These are phyloP conservation scores for Boletus pseudopeckii DNA, from an alignment of 768 basidiomycete genomes.

Conservation along the genomic window DNA sequence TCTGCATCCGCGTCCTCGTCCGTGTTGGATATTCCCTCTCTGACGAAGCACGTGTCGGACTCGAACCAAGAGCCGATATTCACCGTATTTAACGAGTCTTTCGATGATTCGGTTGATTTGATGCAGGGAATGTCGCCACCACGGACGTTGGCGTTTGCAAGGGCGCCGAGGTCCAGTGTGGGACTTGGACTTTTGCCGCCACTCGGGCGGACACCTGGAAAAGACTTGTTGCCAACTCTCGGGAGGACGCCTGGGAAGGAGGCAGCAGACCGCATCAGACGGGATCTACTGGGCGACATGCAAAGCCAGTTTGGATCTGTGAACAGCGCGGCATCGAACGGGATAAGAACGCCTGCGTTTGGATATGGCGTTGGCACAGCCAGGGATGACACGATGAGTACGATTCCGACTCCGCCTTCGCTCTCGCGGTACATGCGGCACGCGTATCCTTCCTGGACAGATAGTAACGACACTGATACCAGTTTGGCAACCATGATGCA, in stretches of 20 bases:
- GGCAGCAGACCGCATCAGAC: conserved; percentile 66
- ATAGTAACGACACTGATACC: conserved; percentile 49
- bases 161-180: conserved; percentile 35
- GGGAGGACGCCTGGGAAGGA: conserved; percentile 69
- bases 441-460: conserved; percentile 33
- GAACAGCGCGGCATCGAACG: conserved; percentile 13
- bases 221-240: conserved; percentile 42
- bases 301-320: conserved; percentile 35
- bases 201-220: conserved; percentile 64
- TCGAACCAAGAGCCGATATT: conserved; percentile 45
- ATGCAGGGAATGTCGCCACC: conserved; percentile 50
- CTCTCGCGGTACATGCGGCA: conserved; percentile 60
- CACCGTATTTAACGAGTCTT: conserved; percentile 28
- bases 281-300: conserved; percentile 57
- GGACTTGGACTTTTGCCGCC: conserved; percentile 34
- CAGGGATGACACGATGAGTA: conserved; percentile 63
- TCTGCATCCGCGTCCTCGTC: conserved; percentile 36
- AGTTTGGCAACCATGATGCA: conserved; percentile 72
- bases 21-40: conserved; percentile 49
- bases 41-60: conserved; percentile 33
- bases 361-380: conserved; percentile 18
- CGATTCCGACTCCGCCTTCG: conserved; percentile 67
- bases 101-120: conserved; percentile 39
- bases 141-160: conserved; percentile 50
- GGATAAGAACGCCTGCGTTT: conserved; percentile 28